Evolutionary conservation across 371 early-diverging fungal species (phyloP).

Genomic region (Ordospora colligata): DNA sequence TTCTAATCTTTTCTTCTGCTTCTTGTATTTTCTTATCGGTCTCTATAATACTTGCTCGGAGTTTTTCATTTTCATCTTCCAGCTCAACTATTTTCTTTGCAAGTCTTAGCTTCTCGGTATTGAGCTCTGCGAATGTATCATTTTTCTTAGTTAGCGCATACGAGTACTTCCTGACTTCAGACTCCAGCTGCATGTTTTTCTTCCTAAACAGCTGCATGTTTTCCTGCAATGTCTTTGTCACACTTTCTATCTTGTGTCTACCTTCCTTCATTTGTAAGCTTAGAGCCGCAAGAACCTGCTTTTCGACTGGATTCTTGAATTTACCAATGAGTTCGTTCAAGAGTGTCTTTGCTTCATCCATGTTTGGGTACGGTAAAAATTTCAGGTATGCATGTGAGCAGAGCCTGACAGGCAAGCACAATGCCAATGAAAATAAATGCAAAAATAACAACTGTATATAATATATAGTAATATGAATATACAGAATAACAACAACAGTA

Average conservation of each 20-base stretch:
- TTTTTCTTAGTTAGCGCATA: slow-evolving; percentile 31
- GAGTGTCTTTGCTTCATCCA: not conserved
- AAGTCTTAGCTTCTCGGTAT: slow-evolving; percentile 29
- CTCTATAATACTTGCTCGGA: slow-evolving; percentile 7
- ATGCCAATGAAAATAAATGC: too few relatives aligned
- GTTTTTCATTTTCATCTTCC: slow-evolving; percentile 36
- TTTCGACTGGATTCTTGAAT: not conserved
- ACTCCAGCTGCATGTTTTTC: slow-evolving; percentile 11
- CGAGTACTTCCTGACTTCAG: slow-evolving; percentile 14
- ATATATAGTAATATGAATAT: too few relatives aligned
- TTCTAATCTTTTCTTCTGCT: slow-evolving; percentile 9
- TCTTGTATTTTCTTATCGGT: not conserved
- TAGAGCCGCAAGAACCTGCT: not conserved
- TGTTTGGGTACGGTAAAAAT: not conserved
- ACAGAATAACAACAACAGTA: too few relatives aligned
- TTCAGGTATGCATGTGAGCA: not conserved
- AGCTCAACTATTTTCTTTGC: slow-evolving; percentile 33
- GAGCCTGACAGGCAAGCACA: too few relatives aligned
- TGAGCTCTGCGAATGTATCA: slow-evolving; percentile 1
- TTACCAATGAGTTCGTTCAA: not conserved
- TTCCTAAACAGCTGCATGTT: slow-evolving; percentile 15
- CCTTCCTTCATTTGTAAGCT: not conserved
- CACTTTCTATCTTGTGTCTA: not conserved
- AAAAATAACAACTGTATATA: too few relatives aligned
- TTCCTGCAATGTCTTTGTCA: not conserved